Base-by-base conservation (phyloP, 2,329 filamentous ascomycete species). In the Penicillium sclerotiorum region DNA sequence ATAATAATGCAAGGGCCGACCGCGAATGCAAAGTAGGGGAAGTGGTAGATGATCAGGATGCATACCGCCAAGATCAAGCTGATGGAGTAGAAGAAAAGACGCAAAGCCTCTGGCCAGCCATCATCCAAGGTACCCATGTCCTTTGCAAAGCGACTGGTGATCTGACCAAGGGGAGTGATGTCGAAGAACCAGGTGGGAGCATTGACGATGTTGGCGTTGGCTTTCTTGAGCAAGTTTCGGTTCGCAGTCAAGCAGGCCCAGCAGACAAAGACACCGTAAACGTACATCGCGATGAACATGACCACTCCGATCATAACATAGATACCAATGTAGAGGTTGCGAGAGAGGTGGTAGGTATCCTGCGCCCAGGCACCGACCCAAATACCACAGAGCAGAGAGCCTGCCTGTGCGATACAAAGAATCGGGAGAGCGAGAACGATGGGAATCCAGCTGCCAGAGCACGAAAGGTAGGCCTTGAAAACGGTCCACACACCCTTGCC, bases 151-250 rank as follows among this genome's bases (percentile, higher is more conserved):
- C 89, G 80, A 71, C 92, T 92, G 23, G 91, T 75, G 25, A 92
- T 81, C 30, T 88, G 81, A 2, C 89, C 89, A 1, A 90, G 76
- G 0, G 89, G 88, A 0, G 90, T 85, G 0, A 88, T 91, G 62
- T 92, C 88, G 33, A 92, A 79, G 86, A 87, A 90, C 50, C 87
- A 78, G n/a, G 91, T 75, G 2, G 87, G 88, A 2, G 88, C 84
- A 18, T 86, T 81, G 6, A 93, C 75, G 5, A 92, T 80, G 4
- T 30, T 27, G 17, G 7, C 15, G 25, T 33, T 38, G 5, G 32
- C 32, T 30, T 30, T 37, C 7, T 27, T 33, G 11, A 37, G 32
- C 43, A 43, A 32, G 28, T 22, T 18, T 9, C 22, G 27, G 40
- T 30, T 43, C 3, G 40, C 40, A 17, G 27, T 32, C 7, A 20